Evolutionary conservation across 2,329 filamentous ascomycete genomes (phyloP).

Genomic region (Cytospora mali): DNA sequence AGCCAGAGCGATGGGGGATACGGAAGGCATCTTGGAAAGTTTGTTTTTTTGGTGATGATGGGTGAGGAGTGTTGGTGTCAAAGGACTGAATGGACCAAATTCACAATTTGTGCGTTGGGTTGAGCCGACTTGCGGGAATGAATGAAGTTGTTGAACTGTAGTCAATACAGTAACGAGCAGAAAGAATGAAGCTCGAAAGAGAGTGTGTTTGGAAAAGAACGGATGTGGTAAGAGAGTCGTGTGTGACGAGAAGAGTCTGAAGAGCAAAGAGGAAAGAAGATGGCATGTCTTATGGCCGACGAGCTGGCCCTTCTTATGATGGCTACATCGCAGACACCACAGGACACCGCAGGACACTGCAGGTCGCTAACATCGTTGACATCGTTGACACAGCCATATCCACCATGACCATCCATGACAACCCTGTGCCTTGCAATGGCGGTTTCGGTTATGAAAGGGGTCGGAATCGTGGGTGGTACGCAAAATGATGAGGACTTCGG

Average conservation of each 20-base stretch:
- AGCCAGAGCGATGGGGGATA: constrained; percentile 19
- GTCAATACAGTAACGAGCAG: constrained; percentile 28
- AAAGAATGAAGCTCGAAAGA: constrained; percentile 27
- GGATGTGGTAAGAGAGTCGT: constrained; percentile 27
- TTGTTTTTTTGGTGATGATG: background rate
- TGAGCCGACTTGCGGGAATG: constrained; percentile 23
- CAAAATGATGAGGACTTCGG: background rate
- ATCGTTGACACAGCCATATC: background rate
- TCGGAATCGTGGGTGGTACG: background rate
- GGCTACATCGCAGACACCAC: background rate
- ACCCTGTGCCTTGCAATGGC: background rate
- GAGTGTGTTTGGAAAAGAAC: constrained; percentile 20
- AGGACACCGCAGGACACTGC: too few species aligned
- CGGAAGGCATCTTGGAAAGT: constrained; percentile 25
- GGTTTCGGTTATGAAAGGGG: constrained; percentile 1
- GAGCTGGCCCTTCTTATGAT: constrained; percentile 24
- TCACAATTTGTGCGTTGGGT: background rate
- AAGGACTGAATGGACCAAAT: constrained; percentile 17
- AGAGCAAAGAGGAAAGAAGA: constrained; percentile 4
- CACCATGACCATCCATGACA: background rate
- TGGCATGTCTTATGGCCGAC: constrained; percentile 9
- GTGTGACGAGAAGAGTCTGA: too few species aligned
- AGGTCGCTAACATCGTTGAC: background rate
- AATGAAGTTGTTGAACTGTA: constrained; percentile 26
- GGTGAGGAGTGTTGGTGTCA: background rate